A percentile compares a stretch with the other conserved stretches of the same genome.
Evolutionary conservation across 2,329 filamentous ascomycete species (phyloP).

Genomic region (Stachybotrys chlorohalonatus): DNA sequence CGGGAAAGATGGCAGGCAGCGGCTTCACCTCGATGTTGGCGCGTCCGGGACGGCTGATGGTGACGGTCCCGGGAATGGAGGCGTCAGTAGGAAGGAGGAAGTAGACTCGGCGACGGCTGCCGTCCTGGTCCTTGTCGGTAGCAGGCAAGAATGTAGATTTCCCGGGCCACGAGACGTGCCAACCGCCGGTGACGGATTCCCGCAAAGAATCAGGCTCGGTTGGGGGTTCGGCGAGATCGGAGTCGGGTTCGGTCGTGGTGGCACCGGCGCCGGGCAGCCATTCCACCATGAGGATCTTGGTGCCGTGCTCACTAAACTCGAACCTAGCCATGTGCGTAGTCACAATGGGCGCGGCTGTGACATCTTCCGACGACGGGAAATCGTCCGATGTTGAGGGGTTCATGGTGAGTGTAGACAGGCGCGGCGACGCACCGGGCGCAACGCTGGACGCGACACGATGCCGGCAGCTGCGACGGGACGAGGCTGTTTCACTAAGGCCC

Average conservation of each 20-base stretch:
- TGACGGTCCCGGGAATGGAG: constrained; percentile 63
- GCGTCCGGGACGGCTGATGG: constrained; percentile 40
- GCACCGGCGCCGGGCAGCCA: constrained; percentile 49
- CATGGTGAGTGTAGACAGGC: neutral
- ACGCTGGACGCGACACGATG: neutral
- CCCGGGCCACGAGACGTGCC: constrained; percentile 78
- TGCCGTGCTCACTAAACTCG: constrained; percentile 81
- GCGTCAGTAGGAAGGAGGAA: constrained; percentile 70
- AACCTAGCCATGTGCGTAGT: constrained; percentile 55
- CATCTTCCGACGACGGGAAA: neutral
- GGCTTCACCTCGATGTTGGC: constrained; percentile 57
- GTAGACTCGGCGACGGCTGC: constrained; percentile 56
- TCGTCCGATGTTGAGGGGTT: neutral
- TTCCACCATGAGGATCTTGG: constrained; percentile 88
- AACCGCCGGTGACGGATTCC: constrained; percentile 26
- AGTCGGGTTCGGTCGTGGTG: constrained; percentile 5
- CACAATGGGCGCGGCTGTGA: constrained; percentile 4
- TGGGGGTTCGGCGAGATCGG: constrained; percentile 5
- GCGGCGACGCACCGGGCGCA: neutral
- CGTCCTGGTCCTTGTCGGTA: constrained; percentile 26
- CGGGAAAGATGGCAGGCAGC: constrained; percentile 77
- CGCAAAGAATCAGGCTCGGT: constrained; percentile 8
- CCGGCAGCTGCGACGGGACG: neutral
- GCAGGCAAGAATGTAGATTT: constrained; percentile 65
- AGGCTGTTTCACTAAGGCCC: neutral